phyloP scores from a whole-genome alignment of 306 rosid species.

The Pyrus pyrifolia region DNA sequence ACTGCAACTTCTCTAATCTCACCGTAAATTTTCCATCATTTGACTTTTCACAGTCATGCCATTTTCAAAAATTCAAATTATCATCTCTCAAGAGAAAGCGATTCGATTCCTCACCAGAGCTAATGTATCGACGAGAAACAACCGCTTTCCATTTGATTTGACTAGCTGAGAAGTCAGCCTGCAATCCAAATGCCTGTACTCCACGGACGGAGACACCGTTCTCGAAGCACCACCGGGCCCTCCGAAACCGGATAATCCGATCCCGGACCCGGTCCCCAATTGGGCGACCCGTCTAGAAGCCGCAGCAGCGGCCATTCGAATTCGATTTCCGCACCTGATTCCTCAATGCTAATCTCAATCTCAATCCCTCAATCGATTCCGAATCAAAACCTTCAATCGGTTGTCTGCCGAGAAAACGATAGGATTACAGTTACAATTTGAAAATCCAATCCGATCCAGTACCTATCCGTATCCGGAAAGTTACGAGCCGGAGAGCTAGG shows the following conservation, averaged over 20 bases:
- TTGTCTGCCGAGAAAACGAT: not conserved
- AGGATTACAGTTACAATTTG: not conserved
- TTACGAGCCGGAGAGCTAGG: not conserved
- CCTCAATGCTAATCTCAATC: not conserved
- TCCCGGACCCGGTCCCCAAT: slow-evolving; percentile 27
- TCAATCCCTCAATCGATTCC: not conserved
- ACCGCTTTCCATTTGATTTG: slow-evolving; percentile 57
- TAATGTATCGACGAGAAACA: slow-evolving; percentile 83
- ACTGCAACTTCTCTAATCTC: not conserved
- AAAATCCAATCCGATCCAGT: not conserved
- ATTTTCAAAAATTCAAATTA: not conserved
- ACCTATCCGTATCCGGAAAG: not conserved
- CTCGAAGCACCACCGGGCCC: slow-evolving; percentile 39
- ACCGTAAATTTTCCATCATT: not conserved
- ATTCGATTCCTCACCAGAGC: slow-evolving; percentile 51
- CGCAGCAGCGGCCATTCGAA: slow-evolving; percentile 63
- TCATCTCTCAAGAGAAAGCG: not conserved
- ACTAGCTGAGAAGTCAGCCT: slow-evolving; percentile 46
- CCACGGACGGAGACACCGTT: slow-evolving; percentile 16
- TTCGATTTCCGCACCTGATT: slow-evolving; percentile 17
- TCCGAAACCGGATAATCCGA: slow-evolving; percentile 31
- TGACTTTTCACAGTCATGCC: not conserved
- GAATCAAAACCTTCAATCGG: slow-evolving; percentile 6
- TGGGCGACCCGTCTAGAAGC: slow-evolving; percentile 50
- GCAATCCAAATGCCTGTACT: slow-evolving; percentile 27